Percentiles rank a stretch among this genome's conserved stretches.
These are phyloP conservation scores for Gelatoporia subvermispora DNA, from an alignment of 768 basidiomycete genomes.

Conservation along the genomic window DNA sequence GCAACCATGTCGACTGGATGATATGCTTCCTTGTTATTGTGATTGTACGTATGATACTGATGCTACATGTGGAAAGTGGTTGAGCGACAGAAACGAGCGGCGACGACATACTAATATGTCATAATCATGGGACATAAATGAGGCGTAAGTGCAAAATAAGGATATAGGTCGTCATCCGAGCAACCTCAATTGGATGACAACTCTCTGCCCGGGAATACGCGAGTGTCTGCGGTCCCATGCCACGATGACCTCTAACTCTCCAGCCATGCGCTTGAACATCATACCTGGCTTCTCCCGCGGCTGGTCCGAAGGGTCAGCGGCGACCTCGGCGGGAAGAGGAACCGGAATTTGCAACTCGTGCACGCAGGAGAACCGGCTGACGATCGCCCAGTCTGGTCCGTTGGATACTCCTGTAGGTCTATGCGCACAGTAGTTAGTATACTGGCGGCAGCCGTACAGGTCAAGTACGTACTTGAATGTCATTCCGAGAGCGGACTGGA, in stretches of 20 bases:
- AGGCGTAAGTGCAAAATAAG: too few species aligned
- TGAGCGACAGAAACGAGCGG: too few species aligned
- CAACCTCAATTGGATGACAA: constrained; percentile 48
- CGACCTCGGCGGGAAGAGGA: background rate
- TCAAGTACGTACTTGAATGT: constrained; percentile 24
- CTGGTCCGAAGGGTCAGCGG: background rate
- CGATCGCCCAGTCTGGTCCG: constrained; percentile 10
- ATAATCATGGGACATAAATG: too few species aligned
- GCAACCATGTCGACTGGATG: too few species aligned
- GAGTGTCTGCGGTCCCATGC: constrained; percentile 50
- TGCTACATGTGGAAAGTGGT: too few species aligned
- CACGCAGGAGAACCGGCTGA: constrained; percentile 7
- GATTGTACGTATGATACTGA: background rate
- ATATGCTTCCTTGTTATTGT: background rate
- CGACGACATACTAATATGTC: too few species aligned
- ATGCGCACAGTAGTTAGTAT: background rate
- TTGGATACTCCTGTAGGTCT: constrained; percentile 6
- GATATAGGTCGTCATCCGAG: constrained; percentile 28
- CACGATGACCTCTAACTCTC: constrained; percentile 52
- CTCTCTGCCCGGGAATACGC: constrained; percentile 50
- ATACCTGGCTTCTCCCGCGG: background rate
- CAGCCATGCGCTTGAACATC: constrained; percentile 36
- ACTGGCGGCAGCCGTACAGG: background rate
- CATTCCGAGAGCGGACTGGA: constrained; percentile 28
- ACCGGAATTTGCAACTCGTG: constrained; percentile 6